Conservation (phyloP, 2,329 filamentous ascomycete species). For the Elsinoe batatas region DNA sequence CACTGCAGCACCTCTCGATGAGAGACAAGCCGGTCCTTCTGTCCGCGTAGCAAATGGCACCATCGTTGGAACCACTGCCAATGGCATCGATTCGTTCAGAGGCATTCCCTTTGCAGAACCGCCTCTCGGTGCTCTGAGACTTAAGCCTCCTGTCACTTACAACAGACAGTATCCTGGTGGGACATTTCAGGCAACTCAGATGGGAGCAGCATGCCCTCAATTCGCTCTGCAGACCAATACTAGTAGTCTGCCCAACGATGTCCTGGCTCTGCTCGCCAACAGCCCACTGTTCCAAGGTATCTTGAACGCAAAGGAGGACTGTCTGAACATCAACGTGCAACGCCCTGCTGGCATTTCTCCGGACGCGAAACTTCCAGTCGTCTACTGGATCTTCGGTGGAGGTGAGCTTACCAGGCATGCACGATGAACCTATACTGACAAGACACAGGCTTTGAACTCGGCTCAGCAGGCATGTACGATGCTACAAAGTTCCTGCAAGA, state of each 20-base stretch:
- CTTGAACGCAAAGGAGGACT: conserved; percentile 33
- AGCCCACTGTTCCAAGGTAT: conserved; percentile 31
- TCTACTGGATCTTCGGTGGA: conserved; percentile 42
- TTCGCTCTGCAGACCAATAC: conserved; percentile 43
- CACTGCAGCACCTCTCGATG: conserved; percentile 12
- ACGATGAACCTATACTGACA: background rate
- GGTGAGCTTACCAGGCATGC: conserved; percentile 12
- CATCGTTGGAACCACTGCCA: conserved; percentile 39
- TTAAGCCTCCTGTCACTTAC: conserved; percentile 58
- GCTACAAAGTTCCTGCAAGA: conserved; percentile 31
- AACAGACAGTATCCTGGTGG: conserved; percentile 43
- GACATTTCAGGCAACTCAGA: conserved; percentile 49
- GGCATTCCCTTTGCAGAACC: conserved; percentile 68
- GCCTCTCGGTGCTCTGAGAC: conserved; percentile 54
- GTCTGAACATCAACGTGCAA: conserved; percentile 35
- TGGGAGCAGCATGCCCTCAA: conserved; percentile 59
- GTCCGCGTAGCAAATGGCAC: conserved; percentile 49
- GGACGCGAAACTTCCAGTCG: conserved; percentile 34
- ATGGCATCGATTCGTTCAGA: conserved; percentile 56
- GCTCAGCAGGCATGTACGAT: conserved; percentile 32
- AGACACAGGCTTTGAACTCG: conserved; percentile 29
- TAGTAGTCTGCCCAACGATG: conserved; percentile 26
- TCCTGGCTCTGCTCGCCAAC: conserved; percentile 31
- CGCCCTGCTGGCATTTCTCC: conserved; percentile 30
- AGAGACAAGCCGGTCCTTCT: conserved; percentile 33